Base-by-base conservation (phyloP, 768 basidiomycete genomes). In the Boletus vermiculosoides region DNA sequence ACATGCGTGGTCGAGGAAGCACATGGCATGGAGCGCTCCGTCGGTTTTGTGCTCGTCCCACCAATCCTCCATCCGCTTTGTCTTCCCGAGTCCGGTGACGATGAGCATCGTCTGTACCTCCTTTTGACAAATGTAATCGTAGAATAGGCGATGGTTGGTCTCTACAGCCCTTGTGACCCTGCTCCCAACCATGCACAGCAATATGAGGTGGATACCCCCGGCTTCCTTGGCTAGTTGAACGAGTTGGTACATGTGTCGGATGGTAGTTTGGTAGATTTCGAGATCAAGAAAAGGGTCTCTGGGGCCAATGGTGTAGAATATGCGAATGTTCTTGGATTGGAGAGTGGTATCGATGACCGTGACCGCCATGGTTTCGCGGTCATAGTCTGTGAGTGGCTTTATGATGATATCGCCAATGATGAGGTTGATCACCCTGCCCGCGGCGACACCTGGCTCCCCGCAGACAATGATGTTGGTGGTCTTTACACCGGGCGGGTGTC, bases 381-480 rank as follows among this genome's bases (percentile, higher is more conserved):
- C 54, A 6, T 70, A 68, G 18, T 68, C 63, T 0, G 52, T 54
- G 37, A 69, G 64, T 5, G 67, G 70, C 30, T 57, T 58, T 16
- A 66, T 62, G 42, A 69, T 52, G 33, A 42, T 37, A 2, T 53
- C 2, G 9, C 53, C 65, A 0, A 59, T 25, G 31, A 71, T 67
- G 7, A 73, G 55, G 50, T 71, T 71, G 55, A 71, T 48, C n/a
- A 70, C 66, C 13, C 63, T 52, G 11, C 65, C 63, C 11, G 64
- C 63, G 16, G 62, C 70, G n/a, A 61, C 54, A n/a, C 78, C 77
- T 2, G 72, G 68, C 50, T 77, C 73, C 8, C 79, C 77, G 45
- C 79, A 78, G 18, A 80, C 39, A n/a, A 79, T 62, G 44, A 79
- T 60, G 52, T 78, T 79, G 46, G 52, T 69, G 1, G 71, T 65